Base-by-base conservation (phyloP, 768 basidiomycete genomes). In the Leccinellum luteum region DNA sequence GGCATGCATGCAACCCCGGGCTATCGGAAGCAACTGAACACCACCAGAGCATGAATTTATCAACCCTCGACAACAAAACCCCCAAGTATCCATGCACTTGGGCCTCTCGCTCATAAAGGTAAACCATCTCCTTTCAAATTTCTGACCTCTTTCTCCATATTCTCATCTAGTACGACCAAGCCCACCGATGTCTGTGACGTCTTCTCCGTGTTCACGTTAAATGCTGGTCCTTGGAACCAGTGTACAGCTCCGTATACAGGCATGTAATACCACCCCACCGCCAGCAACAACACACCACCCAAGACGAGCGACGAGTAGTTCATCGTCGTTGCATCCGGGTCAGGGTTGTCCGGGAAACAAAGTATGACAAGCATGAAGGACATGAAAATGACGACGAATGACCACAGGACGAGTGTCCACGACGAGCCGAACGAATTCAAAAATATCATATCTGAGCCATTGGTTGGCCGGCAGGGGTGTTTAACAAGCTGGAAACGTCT, bases 241-340 rank as follows among this genome's bases (percentile, higher is more conserved):
- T 85, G 72, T 12, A 78, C 73, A 9, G 87, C 89, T 5, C 89
- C 87, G 58, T 87, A 87, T 19, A 74, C 73, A 0, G 86, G 86
- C 67, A 85, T 78, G 73, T 84, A 90, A 69, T 85, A 90, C 75
- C 83, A 89, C 0, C 73, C 57, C 8, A 85, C 62, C 4, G 84
- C 79, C 17, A 90, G 76, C 6, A 77, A 41, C 56, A 88, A 69
- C 3, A 83, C 78, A 1, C 83, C 85, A 0, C 82, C 83, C 10
- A 84, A 73, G 3, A 92, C 86, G 19, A 86, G 82, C 30, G 84
- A 75, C 0, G 83, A 79, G 61, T 90, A 90, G 68, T 90, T 90
- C 88, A 91, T 89, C 49, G 74, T 71, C 14, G 74, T 68, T 1
- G 72, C 27, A 27, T 27, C n/a, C n/a, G n/a, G n/a, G n/a, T n/a